Conservation (phyloP, 2,329 filamentous ascomycete genomes). For the Aspergillus chevalieri region DNA sequence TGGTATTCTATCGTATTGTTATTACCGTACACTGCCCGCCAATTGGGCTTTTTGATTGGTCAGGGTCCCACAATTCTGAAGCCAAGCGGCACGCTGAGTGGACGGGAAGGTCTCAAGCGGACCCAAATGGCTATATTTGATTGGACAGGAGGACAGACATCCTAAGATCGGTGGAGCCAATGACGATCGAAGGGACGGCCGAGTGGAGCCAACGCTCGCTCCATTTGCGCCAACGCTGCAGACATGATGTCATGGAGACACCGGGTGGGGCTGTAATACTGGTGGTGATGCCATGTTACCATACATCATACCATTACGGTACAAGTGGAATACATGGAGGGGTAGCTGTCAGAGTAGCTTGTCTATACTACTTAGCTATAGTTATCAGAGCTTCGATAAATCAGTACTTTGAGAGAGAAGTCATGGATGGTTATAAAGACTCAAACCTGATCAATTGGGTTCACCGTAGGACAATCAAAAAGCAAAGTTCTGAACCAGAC, state of each 20-base stretch:
- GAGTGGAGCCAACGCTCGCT: slow-evolving; percentile 23
- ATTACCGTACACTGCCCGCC: no score
- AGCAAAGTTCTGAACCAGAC: no score
- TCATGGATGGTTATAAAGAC: no score
- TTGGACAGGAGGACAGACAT: slow-evolving; percentile 15
- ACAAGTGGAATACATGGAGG: neutral
- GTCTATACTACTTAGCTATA: no score
- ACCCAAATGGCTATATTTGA: slow-evolving; percentile 4
- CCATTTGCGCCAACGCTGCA: slow-evolving; percentile 14
- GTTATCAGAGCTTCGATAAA: no score
- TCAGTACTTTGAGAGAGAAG: no score
- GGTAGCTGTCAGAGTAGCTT: neutral
- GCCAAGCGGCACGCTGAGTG: slow-evolving; percentile 18
- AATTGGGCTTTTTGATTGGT: neutral
- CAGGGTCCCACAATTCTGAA: slow-evolving; percentile 5
- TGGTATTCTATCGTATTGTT: neutral
- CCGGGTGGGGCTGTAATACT: neutral
- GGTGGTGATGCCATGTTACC: neutral
- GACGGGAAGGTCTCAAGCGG: slow-evolving; percentile 13
- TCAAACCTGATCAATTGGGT: no score
- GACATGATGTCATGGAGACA: slow-evolving; percentile 24
- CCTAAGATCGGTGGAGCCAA: slow-evolving; percentile 28
- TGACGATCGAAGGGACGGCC: slow-evolving; percentile 23
- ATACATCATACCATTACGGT: neutral
- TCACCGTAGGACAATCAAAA: no score